A percentile compares a stretch with the other conserved stretches of the same genome.
Evolutionary conservation across 345 rosid species (phyloP).

Genomic region (Citrus medica): DNA sequence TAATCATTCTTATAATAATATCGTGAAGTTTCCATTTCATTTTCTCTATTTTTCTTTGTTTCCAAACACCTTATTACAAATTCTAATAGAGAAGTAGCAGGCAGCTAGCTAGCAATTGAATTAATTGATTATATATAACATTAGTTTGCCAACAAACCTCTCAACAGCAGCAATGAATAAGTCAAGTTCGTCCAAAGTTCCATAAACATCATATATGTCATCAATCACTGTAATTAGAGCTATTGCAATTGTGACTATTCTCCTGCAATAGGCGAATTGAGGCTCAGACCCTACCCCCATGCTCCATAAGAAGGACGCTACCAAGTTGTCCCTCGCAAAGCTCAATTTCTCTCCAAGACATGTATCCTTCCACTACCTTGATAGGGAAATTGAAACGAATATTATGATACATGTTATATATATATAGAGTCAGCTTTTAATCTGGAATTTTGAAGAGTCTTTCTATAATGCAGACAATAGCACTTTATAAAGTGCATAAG

Average conservation of each 20-base stretch:
- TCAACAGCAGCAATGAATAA: conserved; percentile 20
- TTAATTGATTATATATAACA: too few species aligned
- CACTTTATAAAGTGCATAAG: too few species aligned
- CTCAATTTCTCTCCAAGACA: conserved; percentile 9
- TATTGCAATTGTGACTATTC: background rate
- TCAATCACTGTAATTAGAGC: conserved; percentile 15
- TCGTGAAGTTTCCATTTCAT: too few species aligned
- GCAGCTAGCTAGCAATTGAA: too few species aligned
- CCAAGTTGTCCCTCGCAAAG: conserved; percentile 15
- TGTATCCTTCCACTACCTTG: conserved; percentile 23
- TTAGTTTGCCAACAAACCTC: conserved; percentile 10
- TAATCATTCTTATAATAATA: too few species aligned
- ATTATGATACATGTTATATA: too few species aligned
- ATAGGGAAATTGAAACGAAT: background rate
- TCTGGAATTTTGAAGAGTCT: too few species aligned
- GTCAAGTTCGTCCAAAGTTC: conserved; percentile 19
- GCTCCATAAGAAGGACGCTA: conserved; percentile 7
- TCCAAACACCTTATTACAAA: too few species aligned
- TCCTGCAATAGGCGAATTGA: conserved; percentile 1
- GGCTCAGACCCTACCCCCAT: conserved; percentile 15
- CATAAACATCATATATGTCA: conserved; percentile 12
- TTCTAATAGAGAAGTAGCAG: too few species aligned
- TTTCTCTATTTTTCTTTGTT: too few species aligned
- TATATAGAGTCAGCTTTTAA: too few species aligned
- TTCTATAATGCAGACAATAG: too few species aligned